These are phyloP conservation scores for Coelastrella sp. DNA, from an alignment of 139 green algal species.

Conservation along the genomic window DNA sequence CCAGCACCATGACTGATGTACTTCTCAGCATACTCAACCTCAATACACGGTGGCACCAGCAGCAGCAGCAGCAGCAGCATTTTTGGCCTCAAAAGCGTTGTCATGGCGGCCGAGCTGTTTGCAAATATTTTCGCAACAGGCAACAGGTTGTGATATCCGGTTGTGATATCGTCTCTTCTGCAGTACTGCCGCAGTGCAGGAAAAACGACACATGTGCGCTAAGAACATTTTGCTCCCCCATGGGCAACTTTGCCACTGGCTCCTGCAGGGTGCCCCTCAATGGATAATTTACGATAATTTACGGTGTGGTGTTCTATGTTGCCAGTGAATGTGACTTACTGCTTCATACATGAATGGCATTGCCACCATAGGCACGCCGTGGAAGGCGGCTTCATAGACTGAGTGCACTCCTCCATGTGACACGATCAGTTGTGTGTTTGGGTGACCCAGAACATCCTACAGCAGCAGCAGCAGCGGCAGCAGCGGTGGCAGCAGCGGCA, in stretches of 20 bases:
- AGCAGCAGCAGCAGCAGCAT: background rate
- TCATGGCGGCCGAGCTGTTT: too few species aligned
- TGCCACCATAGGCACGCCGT: conserved; percentile 25
- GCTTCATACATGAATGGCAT: conserved; percentile 18
- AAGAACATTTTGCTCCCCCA: too few species aligned
- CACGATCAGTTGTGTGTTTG: background rate
- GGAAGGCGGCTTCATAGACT: background rate
- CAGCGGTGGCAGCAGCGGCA: background rate
- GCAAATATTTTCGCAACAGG: too few species aligned
- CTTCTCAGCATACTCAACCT: background rate
- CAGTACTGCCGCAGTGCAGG: too few species aligned
- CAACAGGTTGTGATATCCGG: too few species aligned
- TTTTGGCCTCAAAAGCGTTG: too few species aligned
- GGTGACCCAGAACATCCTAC: conserved; percentile 27
- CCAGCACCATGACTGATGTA: background rate
- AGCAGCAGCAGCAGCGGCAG: background rate
- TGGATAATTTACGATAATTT: background rate
- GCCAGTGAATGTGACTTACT: background rate
- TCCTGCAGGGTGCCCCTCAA: background rate
- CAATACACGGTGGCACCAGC: background rate
- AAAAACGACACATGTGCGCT: too few species aligned
- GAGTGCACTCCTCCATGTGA: conserved; percentile 14
- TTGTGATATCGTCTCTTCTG: too few species aligned
- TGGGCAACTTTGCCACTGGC: too few species aligned
- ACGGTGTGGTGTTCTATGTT: background rate